A percentile compares a stretch with the other conserved stretches of the same genome.
Evolutionary conservation across 148 eudicot genomes (phyloP).

Genomic region (Camellia lanceoleosa): DNA sequence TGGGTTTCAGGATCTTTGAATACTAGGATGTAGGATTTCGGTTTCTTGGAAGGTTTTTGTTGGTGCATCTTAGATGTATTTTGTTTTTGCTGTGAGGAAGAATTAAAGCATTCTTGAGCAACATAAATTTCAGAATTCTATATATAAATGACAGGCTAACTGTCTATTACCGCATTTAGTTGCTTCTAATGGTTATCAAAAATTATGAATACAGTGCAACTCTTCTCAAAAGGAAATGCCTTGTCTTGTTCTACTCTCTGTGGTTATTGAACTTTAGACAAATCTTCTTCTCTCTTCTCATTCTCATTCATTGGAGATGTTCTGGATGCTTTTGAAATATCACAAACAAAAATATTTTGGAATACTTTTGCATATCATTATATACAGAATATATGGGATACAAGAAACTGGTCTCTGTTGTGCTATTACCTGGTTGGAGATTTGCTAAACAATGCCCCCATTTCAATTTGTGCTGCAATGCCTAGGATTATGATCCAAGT

Average conservation of each 20-base stretch:
- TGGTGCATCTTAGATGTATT: not conserved
- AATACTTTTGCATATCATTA: no score
- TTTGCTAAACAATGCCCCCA: no score
- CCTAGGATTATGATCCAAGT: no score
- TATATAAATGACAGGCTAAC: conserved; percentile 4
- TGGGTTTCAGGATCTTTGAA: not conserved
- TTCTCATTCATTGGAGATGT: not conserved
- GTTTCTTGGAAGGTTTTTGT: not conserved
- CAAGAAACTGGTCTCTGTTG: no score
- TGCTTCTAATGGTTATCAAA: not conserved
- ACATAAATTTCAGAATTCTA: conserved; percentile 2
- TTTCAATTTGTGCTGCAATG: no score
- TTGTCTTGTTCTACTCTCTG: not conserved
- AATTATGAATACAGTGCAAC: not conserved
- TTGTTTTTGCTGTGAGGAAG: not conserved
- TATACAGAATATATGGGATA: no score
- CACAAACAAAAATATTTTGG: no score
- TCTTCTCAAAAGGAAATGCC: not conserved
- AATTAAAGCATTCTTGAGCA: conserved; percentile 1
- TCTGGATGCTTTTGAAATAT: not conserved
- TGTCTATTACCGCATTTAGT: not conserved
- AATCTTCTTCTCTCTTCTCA: not conserved
- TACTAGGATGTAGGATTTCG: not conserved
- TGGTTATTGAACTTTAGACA: not conserved
- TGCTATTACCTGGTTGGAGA: no score